These are phyloP conservation scores for Butyriboletus loyo DNA, from an alignment of 768 basidiomycete genomes.

Conservation along the genomic window DNA sequence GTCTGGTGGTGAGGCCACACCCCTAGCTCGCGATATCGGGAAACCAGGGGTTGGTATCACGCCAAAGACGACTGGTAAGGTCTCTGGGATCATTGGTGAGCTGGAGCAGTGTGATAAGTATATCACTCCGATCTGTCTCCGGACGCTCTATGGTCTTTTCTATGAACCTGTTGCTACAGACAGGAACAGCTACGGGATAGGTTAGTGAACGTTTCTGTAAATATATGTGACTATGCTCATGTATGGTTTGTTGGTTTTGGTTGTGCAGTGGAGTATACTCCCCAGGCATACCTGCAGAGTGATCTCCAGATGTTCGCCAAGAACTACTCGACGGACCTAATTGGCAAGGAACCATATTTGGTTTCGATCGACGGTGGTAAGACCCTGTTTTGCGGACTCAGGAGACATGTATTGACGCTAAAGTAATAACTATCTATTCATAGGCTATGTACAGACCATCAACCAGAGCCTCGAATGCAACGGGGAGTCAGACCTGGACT, in stretches of 20 bases:
- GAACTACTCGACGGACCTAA: conserved; percentile 16
- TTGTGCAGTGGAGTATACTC: conserved; percentile 33
- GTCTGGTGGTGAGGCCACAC: background rate
- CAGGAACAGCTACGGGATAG: conserved; percentile 35
- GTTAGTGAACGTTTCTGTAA: conserved; percentile 9
- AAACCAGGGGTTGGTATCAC: background rate
- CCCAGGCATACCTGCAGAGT: conserved; percentile 28
- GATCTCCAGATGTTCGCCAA: conserved; percentile 35
- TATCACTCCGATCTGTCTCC: conserved; percentile 32
- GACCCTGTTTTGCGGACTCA: background rate
- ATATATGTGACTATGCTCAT: background rate
- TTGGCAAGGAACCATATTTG: conserved; percentile 27
- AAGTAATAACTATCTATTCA: background rate
- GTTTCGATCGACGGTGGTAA: conserved; percentile 38
- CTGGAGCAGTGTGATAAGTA: conserved; percentile 22
- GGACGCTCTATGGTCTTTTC: conserved; percentile 24
- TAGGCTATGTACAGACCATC: conserved; percentile 28
- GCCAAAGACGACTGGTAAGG: conserved; percentile 17
- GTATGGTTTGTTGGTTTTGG: background rate
- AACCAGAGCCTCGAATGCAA: conserved; percentile 15
- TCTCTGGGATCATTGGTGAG: conserved; percentile 7
- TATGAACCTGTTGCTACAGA: conserved; percentile 24
- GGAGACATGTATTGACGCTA: background rate
- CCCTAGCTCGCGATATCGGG: background rate
- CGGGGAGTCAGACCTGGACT: conserved; percentile 32